phyloP scores from a whole-genome alignment of 352 stramenopile species.

The Bremia lactucae region DNA sequence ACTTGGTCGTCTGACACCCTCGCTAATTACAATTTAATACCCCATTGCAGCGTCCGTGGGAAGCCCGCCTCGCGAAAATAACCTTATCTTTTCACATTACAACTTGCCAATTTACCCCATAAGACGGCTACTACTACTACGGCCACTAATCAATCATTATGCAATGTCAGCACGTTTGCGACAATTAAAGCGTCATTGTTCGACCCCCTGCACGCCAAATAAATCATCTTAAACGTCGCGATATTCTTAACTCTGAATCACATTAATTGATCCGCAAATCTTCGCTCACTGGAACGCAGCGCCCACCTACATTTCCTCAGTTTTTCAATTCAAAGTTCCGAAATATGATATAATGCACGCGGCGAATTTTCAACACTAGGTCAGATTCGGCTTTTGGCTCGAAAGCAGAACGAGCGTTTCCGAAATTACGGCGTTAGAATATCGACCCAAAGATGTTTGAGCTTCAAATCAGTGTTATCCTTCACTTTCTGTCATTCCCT shows the following conservation, averaged over 20 bases:
- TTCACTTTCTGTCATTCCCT: conserved; percentile 75
- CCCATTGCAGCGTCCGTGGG: conserved; percentile 46
- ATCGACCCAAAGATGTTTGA: too few relatives aligned
- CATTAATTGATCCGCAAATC: too few relatives aligned
- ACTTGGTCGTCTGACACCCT: conserved; percentile 61
- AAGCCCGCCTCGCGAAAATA: too few relatives aligned
- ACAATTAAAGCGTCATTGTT: conserved; percentile 48
- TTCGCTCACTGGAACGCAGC: conserved; percentile 78
- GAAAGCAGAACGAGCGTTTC: too few relatives aligned
- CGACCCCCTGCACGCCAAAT: conserved; percentile 42
- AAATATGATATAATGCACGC: conserved; percentile 27
- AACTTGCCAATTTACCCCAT: too few relatives aligned
- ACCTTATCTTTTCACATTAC: too few relatives aligned
- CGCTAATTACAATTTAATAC: too few relatives aligned
- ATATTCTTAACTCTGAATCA: too few relatives aligned
- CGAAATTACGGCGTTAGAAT: too few relatives aligned
- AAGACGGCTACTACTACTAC: background rate
- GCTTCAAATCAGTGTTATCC: too few relatives aligned
- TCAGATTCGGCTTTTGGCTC: too few relatives aligned
- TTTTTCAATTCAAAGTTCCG: conserved; percentile 23
- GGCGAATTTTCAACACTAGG: too few relatives aligned
- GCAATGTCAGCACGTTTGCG: conserved; percentile 50
- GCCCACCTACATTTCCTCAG: conserved; percentile 65
- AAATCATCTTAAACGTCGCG: conserved; percentile 42
- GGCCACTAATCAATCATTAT: conserved; percentile 18